A percentile compares a stretch with the other conserved stretches of the same genome.
phyloP scores from a whole-genome alignment of 2,329 filamentous ascomycete species.

The Aureobasidium sp. region DNA sequence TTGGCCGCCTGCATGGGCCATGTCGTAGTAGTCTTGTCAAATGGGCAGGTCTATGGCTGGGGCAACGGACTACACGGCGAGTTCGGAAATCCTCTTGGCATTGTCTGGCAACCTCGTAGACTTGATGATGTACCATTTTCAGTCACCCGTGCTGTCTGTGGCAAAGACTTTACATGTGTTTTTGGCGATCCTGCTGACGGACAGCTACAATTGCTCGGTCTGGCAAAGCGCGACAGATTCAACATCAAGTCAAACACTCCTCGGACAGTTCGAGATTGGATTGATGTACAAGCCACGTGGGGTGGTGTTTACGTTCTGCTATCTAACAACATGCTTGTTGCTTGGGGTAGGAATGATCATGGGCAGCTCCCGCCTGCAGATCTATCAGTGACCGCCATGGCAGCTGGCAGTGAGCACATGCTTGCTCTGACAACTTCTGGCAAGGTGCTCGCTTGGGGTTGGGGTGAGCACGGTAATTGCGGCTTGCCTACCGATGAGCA shows the following conservation, averaged over 20 bases:
- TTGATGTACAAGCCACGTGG: constrained; percentile 71
- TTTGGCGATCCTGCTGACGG: constrained; percentile 50
- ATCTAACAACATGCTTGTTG: constrained; percentile 52
- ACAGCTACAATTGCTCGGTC: constrained; percentile 60
- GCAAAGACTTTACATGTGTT: constrained; percentile 78
- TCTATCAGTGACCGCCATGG: constrained; percentile 59
- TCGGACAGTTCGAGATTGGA: constrained; percentile 50
- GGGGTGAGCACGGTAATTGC: constrained; percentile 97
- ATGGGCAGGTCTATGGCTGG: constrained; percentile 81
- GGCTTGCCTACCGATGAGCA: constrained; percentile 57
- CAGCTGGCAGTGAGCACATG: constrained; percentile 85
- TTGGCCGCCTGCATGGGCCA: constrained; percentile 73
- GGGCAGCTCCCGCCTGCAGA: constrained; percentile 65
- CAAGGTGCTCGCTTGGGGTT: constrained; percentile 79
- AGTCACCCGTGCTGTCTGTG: constrained; percentile 65
- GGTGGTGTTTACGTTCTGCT: constrained; percentile 68
- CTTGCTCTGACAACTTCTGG: constrained; percentile 59
- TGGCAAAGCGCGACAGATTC: constrained; percentile 66
- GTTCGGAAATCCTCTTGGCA: constrained; percentile 53
- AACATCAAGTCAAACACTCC: constrained; percentile 42
- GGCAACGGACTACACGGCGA: constrained; percentile 82
- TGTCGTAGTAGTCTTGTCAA: constrained; percentile 62
- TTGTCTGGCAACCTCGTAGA: constrained; percentile 55
- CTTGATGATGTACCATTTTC: constrained; percentile 55
- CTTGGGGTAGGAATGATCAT: constrained; percentile 82